phyloP scores from a whole-genome alignment of 306 rosid species.

The Medicago lupulina region DNA sequence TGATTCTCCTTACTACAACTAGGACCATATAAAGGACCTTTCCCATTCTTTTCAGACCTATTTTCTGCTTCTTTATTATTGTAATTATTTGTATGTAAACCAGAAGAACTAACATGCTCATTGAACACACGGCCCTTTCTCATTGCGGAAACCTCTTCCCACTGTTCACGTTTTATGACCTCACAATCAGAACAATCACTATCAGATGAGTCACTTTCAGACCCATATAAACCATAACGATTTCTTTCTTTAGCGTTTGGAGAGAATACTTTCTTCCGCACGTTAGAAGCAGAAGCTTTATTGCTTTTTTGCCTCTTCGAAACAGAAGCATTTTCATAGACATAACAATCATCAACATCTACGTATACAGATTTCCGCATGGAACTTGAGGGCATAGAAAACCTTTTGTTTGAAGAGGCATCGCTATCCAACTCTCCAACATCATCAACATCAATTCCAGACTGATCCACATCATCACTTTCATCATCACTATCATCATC shows the following conservation, averaged over 20 bases:
- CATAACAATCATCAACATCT: constrained; percentile 51
- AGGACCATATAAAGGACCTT: constrained; percentile 51
- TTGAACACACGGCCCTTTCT: constrained; percentile 55
- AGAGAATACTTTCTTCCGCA: constrained; percentile 46
- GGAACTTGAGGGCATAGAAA: constrained; percentile 44
- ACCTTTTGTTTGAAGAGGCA: constrained; percentile 68
- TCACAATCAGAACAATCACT: constrained; percentile 87
- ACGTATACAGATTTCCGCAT: constrained; percentile 37
- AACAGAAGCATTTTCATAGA: constrained; percentile 48
- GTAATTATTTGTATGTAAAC: constrained; percentile 48
- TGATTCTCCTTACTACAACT: constrained; percentile 45
- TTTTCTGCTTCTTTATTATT: constrained; percentile 47
- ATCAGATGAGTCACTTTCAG: constrained; percentile 57
- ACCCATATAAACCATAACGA: constrained; percentile 55
- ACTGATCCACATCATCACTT: constrained; percentile 46
- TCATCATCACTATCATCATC: constrained; percentile 46
- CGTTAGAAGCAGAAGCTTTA: constrained; percentile 44
- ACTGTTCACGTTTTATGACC: constrained; percentile 70
- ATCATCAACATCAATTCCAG: constrained; percentile 48
- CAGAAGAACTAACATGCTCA: constrained; percentile 65
- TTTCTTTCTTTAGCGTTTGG: constrained; percentile 52
- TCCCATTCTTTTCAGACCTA: constrained; percentile 44
- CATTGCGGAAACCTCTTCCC: constrained; percentile 73
- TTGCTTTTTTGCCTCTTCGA: constrained; percentile 50
- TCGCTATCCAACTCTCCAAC: constrained; percentile 82